Evolutionary conservation across 148 eudicot species (phyloP).

Genomic region (Rhododendron molle): DNA sequence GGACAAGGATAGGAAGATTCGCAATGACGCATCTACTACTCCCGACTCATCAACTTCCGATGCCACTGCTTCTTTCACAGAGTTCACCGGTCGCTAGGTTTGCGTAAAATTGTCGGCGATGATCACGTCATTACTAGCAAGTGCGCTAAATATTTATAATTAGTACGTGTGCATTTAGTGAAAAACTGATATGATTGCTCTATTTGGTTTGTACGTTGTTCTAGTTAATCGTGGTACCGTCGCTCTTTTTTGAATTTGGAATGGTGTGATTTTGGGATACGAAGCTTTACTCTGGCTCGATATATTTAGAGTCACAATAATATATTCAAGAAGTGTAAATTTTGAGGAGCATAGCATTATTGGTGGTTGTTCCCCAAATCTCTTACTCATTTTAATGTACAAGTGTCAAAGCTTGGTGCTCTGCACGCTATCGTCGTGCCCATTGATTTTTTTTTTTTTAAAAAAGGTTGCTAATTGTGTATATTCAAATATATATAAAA

Average conservation of each 20-base stretch:
- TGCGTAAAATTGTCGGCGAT: neutral
- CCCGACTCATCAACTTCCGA: constrained; percentile 12
- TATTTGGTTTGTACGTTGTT: neutral
- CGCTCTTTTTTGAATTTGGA: neutral
- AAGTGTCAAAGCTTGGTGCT: too few relatives aligned
- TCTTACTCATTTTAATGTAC: neutral
- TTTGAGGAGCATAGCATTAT: neutral
- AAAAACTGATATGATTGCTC: neutral
- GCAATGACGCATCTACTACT: constrained; percentile 3
- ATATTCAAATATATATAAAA: too few relatives aligned
- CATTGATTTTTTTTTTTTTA: too few relatives aligned
- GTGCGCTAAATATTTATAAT: neutral
- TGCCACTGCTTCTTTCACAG: constrained; percentile 18
- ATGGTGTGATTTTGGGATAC: neutral
- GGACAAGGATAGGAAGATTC: constrained; percentile 13
- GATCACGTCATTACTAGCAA: neutral
- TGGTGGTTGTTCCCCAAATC: neutral
- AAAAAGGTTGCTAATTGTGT: too few relatives aligned
- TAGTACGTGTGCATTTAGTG: neutral
- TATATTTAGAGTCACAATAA: neutral
- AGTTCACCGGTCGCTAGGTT: constrained; percentile 18
- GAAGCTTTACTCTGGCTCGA: neutral
- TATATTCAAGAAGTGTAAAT: neutral
- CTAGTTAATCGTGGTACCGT: neutral
- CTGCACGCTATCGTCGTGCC: too few relatives aligned